Conservation (phyloP, 1,139 yeast genomes). For the Lodderomyces metapsilosis region DNA sequence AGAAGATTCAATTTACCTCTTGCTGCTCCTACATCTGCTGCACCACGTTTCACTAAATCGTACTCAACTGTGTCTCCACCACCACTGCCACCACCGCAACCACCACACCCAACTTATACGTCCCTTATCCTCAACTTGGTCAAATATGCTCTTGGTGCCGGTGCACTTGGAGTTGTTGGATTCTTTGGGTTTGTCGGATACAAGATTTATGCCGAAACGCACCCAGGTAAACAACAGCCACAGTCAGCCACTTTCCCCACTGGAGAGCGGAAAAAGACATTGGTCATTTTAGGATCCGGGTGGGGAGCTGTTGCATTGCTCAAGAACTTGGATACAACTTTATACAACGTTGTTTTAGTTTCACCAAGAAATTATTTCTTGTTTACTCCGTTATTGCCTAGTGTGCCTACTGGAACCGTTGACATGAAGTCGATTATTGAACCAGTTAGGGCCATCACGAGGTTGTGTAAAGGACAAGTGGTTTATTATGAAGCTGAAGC, state of each 20-base stretch:
- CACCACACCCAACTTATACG: neutral
- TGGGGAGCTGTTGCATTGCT: conserved; percentile 87
- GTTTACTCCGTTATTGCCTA: conserved; percentile 89
- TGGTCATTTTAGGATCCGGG: conserved; percentile 88
- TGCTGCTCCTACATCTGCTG: neutral
- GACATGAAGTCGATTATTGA: conserved; percentile 87
- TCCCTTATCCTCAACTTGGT: conserved; percentile 2
- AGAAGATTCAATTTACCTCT: too few species aligned
- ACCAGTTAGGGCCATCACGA: conserved; percentile 73
- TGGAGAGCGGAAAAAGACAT: conserved; percentile 79
- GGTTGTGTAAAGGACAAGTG: conserved; percentile 69
- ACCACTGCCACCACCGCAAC: neutral
- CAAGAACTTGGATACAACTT: conserved; percentile 78
- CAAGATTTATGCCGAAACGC: conserved; percentile 58
- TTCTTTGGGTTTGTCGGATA: conserved; percentile 50
- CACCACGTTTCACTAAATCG: neutral
- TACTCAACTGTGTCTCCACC: conserved; percentile 1
- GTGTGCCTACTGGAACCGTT: conserved; percentile 90
- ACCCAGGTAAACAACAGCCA: conserved; percentile 54
- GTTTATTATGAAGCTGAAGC: conserved; percentile 89
- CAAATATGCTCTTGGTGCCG: conserved; percentile 8
- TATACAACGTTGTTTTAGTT: conserved; percentile 82
- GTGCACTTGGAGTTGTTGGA: conserved; percentile 15
- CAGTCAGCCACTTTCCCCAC: conserved; percentile 56
- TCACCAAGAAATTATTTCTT: conserved; percentile 93